A percentile compares a stretch with the other conserved stretches of the same genome.
These are phyloP conservation scores for Diplogelasinospora grovesii DNA, from an alignment of 495 filamentous ascomycete genomes.

Conservation along the genomic window DNA sequence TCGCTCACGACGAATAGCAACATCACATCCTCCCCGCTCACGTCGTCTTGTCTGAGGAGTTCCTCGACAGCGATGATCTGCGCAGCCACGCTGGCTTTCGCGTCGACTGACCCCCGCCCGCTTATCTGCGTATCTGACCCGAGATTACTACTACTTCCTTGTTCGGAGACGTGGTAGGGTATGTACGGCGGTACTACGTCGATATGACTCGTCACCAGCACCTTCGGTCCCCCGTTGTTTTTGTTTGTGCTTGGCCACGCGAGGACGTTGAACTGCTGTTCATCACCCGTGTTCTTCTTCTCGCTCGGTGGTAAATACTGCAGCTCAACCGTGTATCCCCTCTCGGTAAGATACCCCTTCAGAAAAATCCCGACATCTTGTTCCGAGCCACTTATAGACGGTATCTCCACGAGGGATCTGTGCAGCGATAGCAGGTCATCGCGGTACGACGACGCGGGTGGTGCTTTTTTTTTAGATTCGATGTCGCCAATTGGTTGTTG, in stretches of 20 bases:
- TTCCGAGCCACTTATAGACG: slow-evolving; percentile 73
- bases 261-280: slow-evolving; percentile 60
- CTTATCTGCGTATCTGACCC: slow-evolving; percentile 24
- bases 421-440: slow-evolving; percentile 66
- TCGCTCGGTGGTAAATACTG: slow-evolving; percentile 55
- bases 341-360: slow-evolving; percentile 50
- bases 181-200: slow-evolving; percentile 69
- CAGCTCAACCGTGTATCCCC: slow-evolving; percentile 47
- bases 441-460: slow-evolving; percentile 30
- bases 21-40: slow-evolving; percentile 47
- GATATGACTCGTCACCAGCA: slow-evolving; percentile 71
- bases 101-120: slow-evolving; percentile 84
- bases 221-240: slow-evolving; percentile 40
- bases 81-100: slow-evolving; percentile 80
- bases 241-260: slow-evolving; percentile 54
- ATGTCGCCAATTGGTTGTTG: not conserved
- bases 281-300: not conserved
- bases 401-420: slow-evolving; percentile 63
- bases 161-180: slow-evolving; percentile 46
- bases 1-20: slow-evolving; percentile 90
- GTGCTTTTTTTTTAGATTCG: not conserved
- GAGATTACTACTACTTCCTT: slow-evolving; percentile 35
- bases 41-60: slow-evolving; percentile 38
- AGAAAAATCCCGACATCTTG: slow-evolving; percentile 62
- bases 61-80: slow-evolving; percentile 63